phyloP scores from a whole-genome alignment of 2,329 filamentous ascomycete species.

The Fusarium chlamydosporum region DNA sequence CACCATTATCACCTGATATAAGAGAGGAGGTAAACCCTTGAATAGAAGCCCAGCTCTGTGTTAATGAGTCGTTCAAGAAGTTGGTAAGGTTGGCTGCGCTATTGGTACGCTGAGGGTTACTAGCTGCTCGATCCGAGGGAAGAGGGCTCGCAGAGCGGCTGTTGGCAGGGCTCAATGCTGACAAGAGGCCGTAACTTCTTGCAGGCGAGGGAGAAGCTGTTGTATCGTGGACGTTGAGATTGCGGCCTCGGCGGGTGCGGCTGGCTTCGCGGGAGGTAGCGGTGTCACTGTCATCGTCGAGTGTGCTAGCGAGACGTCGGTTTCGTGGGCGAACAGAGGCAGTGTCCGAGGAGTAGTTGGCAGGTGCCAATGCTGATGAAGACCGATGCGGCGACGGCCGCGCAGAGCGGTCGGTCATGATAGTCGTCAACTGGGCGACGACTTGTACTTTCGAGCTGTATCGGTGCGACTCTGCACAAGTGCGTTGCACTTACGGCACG shows the following conservation, averaged over 20 bases:
- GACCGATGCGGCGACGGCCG: constrained; percentile 58
- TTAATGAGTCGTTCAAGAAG: constrained; percentile 66
- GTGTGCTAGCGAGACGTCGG: constrained; percentile 59
- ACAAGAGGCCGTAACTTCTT: constrained; percentile 53
- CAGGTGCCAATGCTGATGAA: constrained; percentile 62
- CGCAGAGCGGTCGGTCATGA: constrained; percentile 56
- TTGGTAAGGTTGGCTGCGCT: constrained; percentile 57
- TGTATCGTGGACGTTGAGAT: constrained; percentile 33
- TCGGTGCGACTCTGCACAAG: constrained; percentile 54
- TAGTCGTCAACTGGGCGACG: constrained; percentile 55
- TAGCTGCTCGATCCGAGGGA: constrained; percentile 58
- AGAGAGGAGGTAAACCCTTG: constrained; percentile 67
- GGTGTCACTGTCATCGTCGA: constrained; percentile 48
- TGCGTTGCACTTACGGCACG: constrained; percentile 45
- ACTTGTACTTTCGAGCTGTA: constrained; percentile 50
- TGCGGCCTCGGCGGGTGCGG: constrained; percentile 42
- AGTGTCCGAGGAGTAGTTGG: constrained; percentile 59
- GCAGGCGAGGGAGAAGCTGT: constrained; percentile 51
- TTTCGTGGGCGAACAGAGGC: constrained; percentile 65
- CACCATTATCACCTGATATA: constrained; percentile 50
- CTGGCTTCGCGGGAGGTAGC: constrained; percentile 38
- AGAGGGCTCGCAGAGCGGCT: constrained; percentile 66
- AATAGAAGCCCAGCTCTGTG: constrained; percentile 69
- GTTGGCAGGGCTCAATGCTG: constrained; percentile 55
- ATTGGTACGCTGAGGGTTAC: constrained; percentile 50